Evolutionary conservation across 1,284 basidiomycete species (phyloP), one percentile per base, ranked within the genome.

Genomic region (Pseudozyma sp.): DNA sequence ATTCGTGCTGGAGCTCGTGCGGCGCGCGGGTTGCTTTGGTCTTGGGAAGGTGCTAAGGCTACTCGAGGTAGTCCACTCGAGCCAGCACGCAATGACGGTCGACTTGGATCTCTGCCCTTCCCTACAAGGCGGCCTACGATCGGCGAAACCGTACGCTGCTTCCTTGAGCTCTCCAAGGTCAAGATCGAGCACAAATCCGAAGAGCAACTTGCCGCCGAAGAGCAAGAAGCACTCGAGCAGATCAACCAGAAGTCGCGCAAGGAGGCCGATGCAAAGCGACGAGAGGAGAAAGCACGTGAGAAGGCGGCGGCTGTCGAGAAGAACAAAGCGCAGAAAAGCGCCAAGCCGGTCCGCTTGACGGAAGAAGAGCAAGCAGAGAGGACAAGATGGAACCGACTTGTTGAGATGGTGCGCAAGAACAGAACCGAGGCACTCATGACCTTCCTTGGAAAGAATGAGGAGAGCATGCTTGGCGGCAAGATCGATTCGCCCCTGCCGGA

Each of bases 401-500:
- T 94, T 14, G 95, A 97, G 54, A 98, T 99, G 94, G 87, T 94
- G 48, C 87, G 86, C 39, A 94, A 92, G 85, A 94, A 93, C 16
- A 90, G 93, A 13, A 80, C 95, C 14, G 94, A 96, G 40, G 88
- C 93, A 0, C 85, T 97, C 35, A 90, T 89, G 66, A 85, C 89
- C 0, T 97, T 97, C 83, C 91, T 93, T 89, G 90, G 91, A 54
- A 92, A 93, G 66, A 92, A 95, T 85, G 87, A 88, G 9, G 82
- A 78, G 70, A 68, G 87, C 72, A 85, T 95, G 44, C 52, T 78
- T 10, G 48, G 21, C 10, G 78, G 70, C 44, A 55, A 57, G 11
- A 75, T 84, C 48, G 73, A 84, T 45, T 51, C 60, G 11, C 65
- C 63, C 11, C 48, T 84, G 34, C 83, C 83, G 1, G 52, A 50